Percentiles rank a stretch among this genome's conserved stretches.
Conservation (phyloP, 108 stramenopile genomes). For the Cylindrotheca fusiformis region DNA sequence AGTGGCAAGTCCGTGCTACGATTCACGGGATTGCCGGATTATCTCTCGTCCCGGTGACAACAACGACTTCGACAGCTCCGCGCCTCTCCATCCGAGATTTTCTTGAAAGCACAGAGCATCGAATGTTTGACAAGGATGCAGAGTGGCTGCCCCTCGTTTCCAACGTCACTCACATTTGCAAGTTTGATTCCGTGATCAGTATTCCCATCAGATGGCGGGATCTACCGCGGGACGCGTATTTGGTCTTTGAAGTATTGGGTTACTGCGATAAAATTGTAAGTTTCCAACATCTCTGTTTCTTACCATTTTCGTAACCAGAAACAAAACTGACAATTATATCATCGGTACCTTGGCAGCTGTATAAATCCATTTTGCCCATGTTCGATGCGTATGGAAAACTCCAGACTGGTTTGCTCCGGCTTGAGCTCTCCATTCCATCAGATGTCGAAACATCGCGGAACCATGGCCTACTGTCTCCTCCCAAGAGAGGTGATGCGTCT, state of each 20-base stretch:
- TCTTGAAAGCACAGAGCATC: background rate
- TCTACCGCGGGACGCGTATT: constrained; percentile 70
- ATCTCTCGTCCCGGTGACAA: constrained; percentile 24
- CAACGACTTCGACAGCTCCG: constrained; percentile 13
- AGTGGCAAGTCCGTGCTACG: constrained; percentile 22
- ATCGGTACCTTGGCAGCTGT: constrained; percentile 16
- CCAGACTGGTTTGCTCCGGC: constrained; percentile 26
- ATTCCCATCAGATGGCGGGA: constrained; percentile 81
- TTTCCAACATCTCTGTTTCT: background rate
- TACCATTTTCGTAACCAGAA: background rate
- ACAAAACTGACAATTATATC: background rate
- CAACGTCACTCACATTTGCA: constrained; percentile 28
- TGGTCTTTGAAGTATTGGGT: constrained; percentile 50
- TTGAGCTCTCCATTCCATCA: constrained; percentile 14
- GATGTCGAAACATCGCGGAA: constrained; percentile 1
- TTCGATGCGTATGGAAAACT: constrained; percentile 46
- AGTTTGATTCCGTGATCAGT: constrained; percentile 33
- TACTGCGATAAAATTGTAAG: constrained; percentile 31
- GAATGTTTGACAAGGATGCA: background rate
- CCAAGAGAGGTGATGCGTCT: constrained; percentile 6
- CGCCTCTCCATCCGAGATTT: constrained; percentile 1
- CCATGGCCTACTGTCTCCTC: constrained; percentile 13
- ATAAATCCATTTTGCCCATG: constrained; percentile 32
- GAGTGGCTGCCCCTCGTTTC: constrained; percentile 20
- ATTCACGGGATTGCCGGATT: constrained; percentile 35